These are phyloP conservation scores for Capillidium rhysosporum DNA, from an alignment of 371 early-diverging fungal species.

Conservation along the genomic window DNA sequence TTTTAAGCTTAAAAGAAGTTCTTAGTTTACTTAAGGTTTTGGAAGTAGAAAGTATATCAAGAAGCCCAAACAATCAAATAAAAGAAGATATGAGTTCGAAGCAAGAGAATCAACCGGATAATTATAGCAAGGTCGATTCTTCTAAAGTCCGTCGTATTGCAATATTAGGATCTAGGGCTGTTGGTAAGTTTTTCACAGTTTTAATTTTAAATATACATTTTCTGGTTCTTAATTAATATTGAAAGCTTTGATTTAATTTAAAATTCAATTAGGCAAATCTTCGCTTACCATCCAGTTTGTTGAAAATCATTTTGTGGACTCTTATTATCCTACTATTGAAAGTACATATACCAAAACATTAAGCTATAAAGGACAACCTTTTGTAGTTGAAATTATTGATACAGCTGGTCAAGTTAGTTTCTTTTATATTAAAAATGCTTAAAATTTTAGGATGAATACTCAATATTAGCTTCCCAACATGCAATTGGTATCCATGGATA, in stretches of 20 bases:
- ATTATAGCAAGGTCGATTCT: no score
- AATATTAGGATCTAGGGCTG: conserved; percentile 64
- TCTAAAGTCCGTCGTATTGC: conserved; percentile 20
- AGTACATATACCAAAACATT: conserved; percentile 75
- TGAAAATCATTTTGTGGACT: conserved; percentile 77
- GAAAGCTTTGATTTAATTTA: neutral
- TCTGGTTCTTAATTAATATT: neutral
- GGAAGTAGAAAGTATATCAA: no score
- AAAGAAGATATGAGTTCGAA: no score
- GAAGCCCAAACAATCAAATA: no score
- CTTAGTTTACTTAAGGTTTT: no score
- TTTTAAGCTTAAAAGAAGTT: no score
- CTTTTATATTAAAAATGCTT: conserved; percentile 1
- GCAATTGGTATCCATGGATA: conserved; percentile 85
- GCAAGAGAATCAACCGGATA: neutral
- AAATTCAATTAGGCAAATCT: conserved; percentile 49
- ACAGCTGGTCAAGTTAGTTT: conserved; percentile 82
- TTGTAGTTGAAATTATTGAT: conserved; percentile 78
- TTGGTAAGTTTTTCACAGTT: conserved; percentile 28
- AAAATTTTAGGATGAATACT: conserved; percentile 65
- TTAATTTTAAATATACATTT: neutral
- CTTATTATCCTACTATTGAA: conserved; percentile 90
- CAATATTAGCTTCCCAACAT: conserved; percentile 74
- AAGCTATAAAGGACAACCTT: conserved; percentile 62
- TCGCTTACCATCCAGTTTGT: conserved; percentile 85